Conservation (phyloP, 345 rosid genomes). For the Populus deltoides region DNA sequence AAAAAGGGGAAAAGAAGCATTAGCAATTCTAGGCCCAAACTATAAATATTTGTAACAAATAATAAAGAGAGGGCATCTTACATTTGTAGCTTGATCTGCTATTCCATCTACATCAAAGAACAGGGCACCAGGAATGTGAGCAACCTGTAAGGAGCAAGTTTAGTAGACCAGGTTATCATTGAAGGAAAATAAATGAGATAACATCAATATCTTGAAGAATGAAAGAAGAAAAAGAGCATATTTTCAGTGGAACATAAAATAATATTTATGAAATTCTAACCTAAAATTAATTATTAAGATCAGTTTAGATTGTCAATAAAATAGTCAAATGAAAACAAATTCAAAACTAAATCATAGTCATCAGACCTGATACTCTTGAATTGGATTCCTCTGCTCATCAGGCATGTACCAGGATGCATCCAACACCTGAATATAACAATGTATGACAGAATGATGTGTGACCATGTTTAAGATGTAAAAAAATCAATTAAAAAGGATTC, state of each 20-base stretch:
- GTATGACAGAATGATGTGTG: not conserved
- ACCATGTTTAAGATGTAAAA: not conserved
- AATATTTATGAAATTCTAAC: not conserved
- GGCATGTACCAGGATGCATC: conserved; percentile 99
- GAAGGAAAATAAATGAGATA: not conserved
- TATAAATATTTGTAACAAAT: not conserved
- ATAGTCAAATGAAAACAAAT: not conserved
- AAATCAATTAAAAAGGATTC: not conserved
- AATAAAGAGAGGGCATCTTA: conserved; percentile 30
- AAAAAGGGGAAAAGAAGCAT: not conserved
- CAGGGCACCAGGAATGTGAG: conserved; percentile 96
- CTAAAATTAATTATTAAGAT: not conserved
- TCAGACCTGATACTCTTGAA: conserved; percentile 92
- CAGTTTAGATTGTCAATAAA: not conserved
- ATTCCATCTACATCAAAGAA: conserved; percentile 98
- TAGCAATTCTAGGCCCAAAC: not conserved
- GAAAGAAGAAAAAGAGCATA: conserved; percentile 1
- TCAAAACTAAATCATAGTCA: not conserved
- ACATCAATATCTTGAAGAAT: not conserved
- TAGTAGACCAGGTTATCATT: conserved; percentile 1
- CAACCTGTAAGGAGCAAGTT: conserved; percentile 51
- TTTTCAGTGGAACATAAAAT: not conserved
- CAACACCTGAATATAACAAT: conserved; percentile 48
- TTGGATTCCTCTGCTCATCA: conserved; percentile 91
- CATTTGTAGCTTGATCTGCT: conserved; percentile 68